These are phyloP conservation scores for Cyclotella sp. DNA, from an alignment of 108 stramenopile genomes.

Conservation along the genomic window DNA sequence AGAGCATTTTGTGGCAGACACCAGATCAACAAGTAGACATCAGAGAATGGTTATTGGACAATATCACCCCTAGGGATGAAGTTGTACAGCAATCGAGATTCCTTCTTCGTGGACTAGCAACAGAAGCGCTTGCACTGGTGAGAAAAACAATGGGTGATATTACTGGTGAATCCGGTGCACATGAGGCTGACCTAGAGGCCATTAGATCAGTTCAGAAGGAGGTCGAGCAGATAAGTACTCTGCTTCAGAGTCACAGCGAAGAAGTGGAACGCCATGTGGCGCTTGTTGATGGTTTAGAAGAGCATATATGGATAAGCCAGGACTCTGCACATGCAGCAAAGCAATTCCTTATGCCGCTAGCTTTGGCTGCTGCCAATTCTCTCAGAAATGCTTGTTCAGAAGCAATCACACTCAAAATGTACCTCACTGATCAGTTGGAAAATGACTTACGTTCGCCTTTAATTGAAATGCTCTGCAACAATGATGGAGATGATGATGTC, in stretches of 20 bases:
- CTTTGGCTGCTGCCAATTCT: slow-evolving; percentile 27
- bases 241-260: slow-evolving; percentile 39
- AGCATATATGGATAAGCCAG: slow-evolving; percentile 60
- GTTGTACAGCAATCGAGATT: slow-evolving; percentile 50
- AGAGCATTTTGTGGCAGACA: slow-evolving; percentile 68
- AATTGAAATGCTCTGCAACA: slow-evolving; percentile 56
- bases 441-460: slow-evolving; percentile 54
- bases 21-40: slow-evolving; percentile 60
- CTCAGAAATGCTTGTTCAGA: slow-evolving; percentile 37
- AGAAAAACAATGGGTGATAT: slow-evolving; percentile 71
- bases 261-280: slow-evolving; percentile 58
- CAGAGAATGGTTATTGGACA: slow-evolving; percentile 69
- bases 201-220: slow-evolving; percentile 55
- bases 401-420: slow-evolving; percentile 40
- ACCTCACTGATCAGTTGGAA: slow-evolving; percentile 17
- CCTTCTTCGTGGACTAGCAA: slow-evolving; percentile 62
- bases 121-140: slow-evolving; percentile 48
- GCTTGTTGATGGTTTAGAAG: slow-evolving; percentile 37
- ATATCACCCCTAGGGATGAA: slow-evolving; percentile 59
- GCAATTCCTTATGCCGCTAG: slow-evolving; percentile 66
- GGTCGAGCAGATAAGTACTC: slow-evolving; percentile 34
- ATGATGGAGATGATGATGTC: slow-evolving; percentile 12
- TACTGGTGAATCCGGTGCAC: slow-evolving; percentile 59
- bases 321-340: slow-evolving; percentile 60
- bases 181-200: slow-evolving; percentile 50